Conservation (phyloP, 305 asterid genomes). For the Rubia balearica region DNA sequence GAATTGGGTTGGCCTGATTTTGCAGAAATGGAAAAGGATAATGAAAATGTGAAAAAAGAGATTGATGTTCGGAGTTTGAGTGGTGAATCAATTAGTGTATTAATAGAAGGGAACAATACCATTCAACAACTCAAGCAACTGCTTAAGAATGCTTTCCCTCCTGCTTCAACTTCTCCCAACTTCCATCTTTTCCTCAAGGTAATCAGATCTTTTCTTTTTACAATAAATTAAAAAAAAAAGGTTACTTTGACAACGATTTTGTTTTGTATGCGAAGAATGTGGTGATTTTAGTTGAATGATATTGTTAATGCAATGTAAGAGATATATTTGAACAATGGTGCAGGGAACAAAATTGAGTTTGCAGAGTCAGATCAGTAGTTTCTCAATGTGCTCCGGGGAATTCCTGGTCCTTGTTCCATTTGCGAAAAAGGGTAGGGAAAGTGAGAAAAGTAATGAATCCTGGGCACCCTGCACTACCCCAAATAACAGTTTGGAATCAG, state of each 20-base stretch:
- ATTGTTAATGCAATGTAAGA: neutral
- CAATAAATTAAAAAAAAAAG: neutral
- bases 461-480: slow-evolving; percentile 21
- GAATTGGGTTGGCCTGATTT: neutral
- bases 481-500: slow-evolving; percentile 28
- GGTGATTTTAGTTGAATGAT: neutral
- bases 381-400: slow-evolving; percentile 39
- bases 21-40: slow-evolving; percentile 5
- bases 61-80: slow-evolving; percentile 64
- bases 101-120: slow-evolving; percentile 39
- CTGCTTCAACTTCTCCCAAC: slow-evolving; percentile 57
- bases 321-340: slow-evolving; percentile 4
- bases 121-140: slow-evolving; percentile 58
- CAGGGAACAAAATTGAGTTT: slow-evolving; percentile 71
- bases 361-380: slow-evolving; percentile 46
- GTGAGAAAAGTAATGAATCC: slow-evolving; percentile 30
- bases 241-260: neutral
- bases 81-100: slow-evolving; percentile 56
- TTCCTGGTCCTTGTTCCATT: slow-evolving; percentile 73
- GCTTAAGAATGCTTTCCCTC: slow-evolving; percentile 42
- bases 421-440: slow-evolving; percentile 44
- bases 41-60: slow-evolving; percentile 13
- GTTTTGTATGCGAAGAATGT: neutral
- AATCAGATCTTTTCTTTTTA: slow-evolving; percentile 2
- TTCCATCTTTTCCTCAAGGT: slow-evolving; percentile 79